Conservation (phyloP, 208 protist genomes). For the Leishmania lainsoni region DNA sequence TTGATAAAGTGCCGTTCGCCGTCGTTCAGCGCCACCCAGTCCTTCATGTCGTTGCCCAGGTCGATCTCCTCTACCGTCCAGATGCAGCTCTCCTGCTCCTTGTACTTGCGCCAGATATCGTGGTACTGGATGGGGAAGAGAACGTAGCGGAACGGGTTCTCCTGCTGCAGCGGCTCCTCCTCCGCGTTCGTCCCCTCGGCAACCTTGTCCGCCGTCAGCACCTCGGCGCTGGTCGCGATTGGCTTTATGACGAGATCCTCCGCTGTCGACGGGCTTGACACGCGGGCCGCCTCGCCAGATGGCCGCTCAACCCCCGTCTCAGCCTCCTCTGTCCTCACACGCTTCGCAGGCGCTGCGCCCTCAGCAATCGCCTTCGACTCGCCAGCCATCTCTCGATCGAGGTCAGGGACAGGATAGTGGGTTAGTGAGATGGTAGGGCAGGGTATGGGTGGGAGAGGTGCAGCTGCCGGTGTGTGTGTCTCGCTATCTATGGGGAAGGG, state of each 20-base stretch:
- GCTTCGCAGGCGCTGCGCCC: neutral
- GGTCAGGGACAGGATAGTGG: neutral
- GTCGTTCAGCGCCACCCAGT: slow-evolving; percentile 96
- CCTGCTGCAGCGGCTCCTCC: slow-evolving; percentile 93
- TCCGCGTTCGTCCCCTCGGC: neutral
- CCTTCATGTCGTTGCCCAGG: slow-evolving; percentile 92
- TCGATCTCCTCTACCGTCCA: slow-evolving; percentile 99
- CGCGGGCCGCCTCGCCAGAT: slow-evolving; percentile 1
- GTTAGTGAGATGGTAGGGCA: neutral
- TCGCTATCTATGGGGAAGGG: neutral
- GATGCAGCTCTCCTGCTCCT: slow-evolving; percentile 97
- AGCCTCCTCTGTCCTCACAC: neutral
- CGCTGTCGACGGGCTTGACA: neutral
- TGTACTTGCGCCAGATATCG: slow-evolving; percentile 99
- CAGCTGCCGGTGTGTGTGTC: neutral
- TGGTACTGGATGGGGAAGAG: slow-evolving; percentile 98
- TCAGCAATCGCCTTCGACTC: neutral
- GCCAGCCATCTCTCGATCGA: neutral
- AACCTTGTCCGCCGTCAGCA: slow-evolving; percentile 10
- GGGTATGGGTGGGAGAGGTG: neutral
- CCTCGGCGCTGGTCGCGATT: slow-evolving; percentile 1
- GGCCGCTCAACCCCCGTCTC: neutral
- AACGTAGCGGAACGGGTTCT: slow-evolving; percentile 98
- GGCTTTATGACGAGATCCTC: slow-evolving; percentile 13
- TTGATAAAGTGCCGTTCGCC: slow-evolving; percentile 99